phyloP scores from a whole-genome alignment of 768 basidiomycete species.

The Cyclocybe aegerita region DNA sequence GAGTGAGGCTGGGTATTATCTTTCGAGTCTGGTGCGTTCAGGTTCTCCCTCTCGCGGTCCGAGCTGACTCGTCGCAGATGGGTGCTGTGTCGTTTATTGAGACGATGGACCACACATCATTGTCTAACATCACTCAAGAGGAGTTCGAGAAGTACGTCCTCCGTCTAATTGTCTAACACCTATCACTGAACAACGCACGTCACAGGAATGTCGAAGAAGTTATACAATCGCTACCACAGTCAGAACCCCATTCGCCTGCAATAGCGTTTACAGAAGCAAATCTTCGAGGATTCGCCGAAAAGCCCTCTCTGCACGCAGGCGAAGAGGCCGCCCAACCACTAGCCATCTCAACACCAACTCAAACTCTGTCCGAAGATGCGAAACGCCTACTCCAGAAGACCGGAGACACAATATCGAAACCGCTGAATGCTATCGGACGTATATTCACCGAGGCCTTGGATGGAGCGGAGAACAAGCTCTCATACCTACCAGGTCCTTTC shows the following conservation, averaged over 20 bases:
- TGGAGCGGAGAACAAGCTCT: slow-evolving; percentile 61
- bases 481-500: slow-evolving; percentile 68
- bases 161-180: neutral
- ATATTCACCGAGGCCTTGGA: slow-evolving; percentile 87
- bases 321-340: slow-evolving; percentile 89
- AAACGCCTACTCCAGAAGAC: slow-evolving; percentile 84
- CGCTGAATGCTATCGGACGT: slow-evolving; percentile 83
- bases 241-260: slow-evolving; percentile 37
- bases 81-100: slow-evolving; percentile 98
- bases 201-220: slow-evolving; percentile 52
- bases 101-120: slow-evolving; percentile 92
- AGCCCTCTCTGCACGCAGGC: slow-evolving; percentile 58
- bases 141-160: slow-evolving; percentile 78
- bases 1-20: slow-evolving; percentile 95
- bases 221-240: slow-evolving; percentile 47
- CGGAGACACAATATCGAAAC: slow-evolving; percentile 87
- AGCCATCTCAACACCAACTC: slow-evolving; percentile 56
- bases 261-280: slow-evolving; percentile 26
- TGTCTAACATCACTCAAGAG: slow-evolving; percentile 91
- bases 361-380: slow-evolving; percentile 67
- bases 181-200: neutral
- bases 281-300: slow-evolving; percentile 13
- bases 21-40: slow-evolving; percentile 82
- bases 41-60: neutral
- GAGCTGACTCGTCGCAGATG: slow-evolving; percentile 51